A percentile compares a stretch with the other conserved stretches of the same genome.
Evolutionary conservation across 2,329 filamentous ascomycete species (phyloP).

Genomic region (Xylariaceae sp.): DNA sequence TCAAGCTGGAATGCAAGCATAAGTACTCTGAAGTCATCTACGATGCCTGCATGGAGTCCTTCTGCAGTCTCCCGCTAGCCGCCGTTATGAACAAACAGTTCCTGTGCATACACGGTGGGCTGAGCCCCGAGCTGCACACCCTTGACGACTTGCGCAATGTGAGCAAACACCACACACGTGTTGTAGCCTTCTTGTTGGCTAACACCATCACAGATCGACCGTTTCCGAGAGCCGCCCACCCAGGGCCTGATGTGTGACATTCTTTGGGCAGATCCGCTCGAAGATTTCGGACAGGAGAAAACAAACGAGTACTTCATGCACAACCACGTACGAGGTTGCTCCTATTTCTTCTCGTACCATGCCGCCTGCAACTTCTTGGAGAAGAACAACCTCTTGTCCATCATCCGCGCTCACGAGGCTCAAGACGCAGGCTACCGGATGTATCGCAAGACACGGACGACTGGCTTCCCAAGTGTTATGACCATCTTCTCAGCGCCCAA

Average conservation of each 20-base stretch:
- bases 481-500: slow-evolving; percentile 99
- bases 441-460: slow-evolving; percentile 98
- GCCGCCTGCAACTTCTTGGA: slow-evolving; percentile 96
- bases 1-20: slow-evolving; percentile 99
- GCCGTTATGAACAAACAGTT: slow-evolving; percentile 99
- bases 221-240: slow-evolving; percentile 94
- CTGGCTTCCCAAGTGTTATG: slow-evolving; percentile 98
- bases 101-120: slow-evolving; percentile 92
- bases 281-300: slow-evolving; percentile 98
- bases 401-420: slow-evolving; percentile 96
- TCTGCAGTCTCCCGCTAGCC: slow-evolving; percentile 88
- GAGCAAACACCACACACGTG: slow-evolving; percentile 31
- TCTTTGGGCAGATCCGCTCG: slow-evolving; percentile 94
- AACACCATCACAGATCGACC: slow-evolving; percentile 68
- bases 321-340: slow-evolving; percentile 97
- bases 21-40: slow-evolving; percentile 97
- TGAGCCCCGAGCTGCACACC: slow-evolving; percentile 94
- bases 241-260: slow-evolving; percentile 99
- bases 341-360: slow-evolving; percentile 98
- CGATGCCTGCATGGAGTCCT: slow-evolving; percentile 97
- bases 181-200: background rate
- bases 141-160: slow-evolving; percentile 89
- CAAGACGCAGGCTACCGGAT: slow-evolving; percentile 98
- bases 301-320: slow-evolving; percentile 96
- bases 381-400: slow-evolving; percentile 96